These are phyloP conservation scores for Vanderwaltozyma yarrowii DNA, from an alignment of 805 yeast genomes.

Conservation along the genomic window DNA sequence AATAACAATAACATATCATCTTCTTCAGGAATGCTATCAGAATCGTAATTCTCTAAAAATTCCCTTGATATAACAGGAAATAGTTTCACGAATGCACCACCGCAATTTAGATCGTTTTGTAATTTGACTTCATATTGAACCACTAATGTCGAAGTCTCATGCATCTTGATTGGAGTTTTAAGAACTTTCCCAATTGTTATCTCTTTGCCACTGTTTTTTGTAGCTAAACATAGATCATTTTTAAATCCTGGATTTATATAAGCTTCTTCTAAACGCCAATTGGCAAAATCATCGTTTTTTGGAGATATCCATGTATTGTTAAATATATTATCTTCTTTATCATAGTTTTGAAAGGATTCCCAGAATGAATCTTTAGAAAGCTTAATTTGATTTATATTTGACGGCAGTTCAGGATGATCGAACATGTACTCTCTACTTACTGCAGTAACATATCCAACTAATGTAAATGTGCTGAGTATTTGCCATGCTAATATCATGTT, in stretches of 20 bases:
- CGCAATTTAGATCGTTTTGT: constrained; percentile 71
- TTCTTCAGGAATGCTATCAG: constrained; percentile 24
- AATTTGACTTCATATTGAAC: constrained; percentile 83
- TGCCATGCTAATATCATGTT: too few species aligned
- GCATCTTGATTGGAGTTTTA: constrained; percentile 43
- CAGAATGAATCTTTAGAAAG: constrained; percentile 37
- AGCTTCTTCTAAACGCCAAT: constrained; percentile 1
- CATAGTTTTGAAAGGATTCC: constrained; percentile 47
- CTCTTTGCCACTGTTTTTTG: constrained; percentile 65
- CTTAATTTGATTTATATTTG: neutral
- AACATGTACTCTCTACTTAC: neutral
- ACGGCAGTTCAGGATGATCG: constrained; percentile 1
- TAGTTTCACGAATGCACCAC: constrained; percentile 83
- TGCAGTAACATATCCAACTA: too few species aligned
- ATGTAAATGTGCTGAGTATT: too few species aligned
- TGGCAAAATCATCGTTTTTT: neutral
- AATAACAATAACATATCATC: constrained; percentile 65
- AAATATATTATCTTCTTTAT: constrained; percentile 23
- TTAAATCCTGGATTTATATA: constrained; percentile 1
- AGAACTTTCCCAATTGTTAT: constrained; percentile 69
- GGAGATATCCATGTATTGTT: constrained; percentile 39
- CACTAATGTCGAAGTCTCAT: constrained; percentile 56
- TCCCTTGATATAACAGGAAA: constrained; percentile 32
- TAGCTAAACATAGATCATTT: constrained; percentile 66
- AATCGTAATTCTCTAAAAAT: constrained; percentile 25